phyloP scores from a whole-genome alignment of 441 rosid genomes.

The Populus tomentosa region DNA sequence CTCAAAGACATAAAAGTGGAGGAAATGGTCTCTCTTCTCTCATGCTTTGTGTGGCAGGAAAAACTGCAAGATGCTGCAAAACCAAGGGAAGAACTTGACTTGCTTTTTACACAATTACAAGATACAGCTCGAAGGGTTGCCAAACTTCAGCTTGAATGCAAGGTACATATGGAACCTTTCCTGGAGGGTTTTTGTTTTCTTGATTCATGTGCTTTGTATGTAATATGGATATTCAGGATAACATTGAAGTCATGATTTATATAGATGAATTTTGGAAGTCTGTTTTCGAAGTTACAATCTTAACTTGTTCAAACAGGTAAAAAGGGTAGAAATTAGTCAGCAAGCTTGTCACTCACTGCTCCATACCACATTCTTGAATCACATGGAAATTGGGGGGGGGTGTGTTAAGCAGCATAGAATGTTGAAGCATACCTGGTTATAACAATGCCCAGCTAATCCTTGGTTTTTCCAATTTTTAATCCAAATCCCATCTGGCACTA shows the following conservation, averaged over 20 bases:
- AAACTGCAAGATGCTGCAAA: constrained; percentile 84
- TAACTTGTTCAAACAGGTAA: not conserved
- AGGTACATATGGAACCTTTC: constrained; percentile 41
- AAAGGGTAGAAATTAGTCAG: not conserved
- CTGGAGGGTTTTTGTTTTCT: not conserved
- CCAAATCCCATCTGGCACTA: not conserved
- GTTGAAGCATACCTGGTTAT: not conserved
- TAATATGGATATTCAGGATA: not conserved
- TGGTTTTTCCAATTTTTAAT: not conserved
- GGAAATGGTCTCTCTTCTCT: constrained; percentile 93
- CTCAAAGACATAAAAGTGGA: constrained; percentile 84
- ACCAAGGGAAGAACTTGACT: constrained; percentile 92
- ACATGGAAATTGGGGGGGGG: not conserved
- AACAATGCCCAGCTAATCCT: not conserved
- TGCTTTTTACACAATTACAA: constrained; percentile 76
- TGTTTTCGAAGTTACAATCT: not conserved
- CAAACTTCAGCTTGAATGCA: constrained; percentile 88
- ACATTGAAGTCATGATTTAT: not conserved
- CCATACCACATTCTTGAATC: not conserved
- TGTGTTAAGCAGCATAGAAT: not conserved
- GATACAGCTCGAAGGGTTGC: constrained; percentile 93
- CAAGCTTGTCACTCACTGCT: not conserved
- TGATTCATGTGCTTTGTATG: not conserved
- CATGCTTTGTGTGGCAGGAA: constrained; percentile 98
- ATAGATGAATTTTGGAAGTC: not conserved